These are phyloP conservation scores for Lachancea sp. DNA, from an alignment of 805 yeast genomes.

Conservation along the genomic window DNA sequence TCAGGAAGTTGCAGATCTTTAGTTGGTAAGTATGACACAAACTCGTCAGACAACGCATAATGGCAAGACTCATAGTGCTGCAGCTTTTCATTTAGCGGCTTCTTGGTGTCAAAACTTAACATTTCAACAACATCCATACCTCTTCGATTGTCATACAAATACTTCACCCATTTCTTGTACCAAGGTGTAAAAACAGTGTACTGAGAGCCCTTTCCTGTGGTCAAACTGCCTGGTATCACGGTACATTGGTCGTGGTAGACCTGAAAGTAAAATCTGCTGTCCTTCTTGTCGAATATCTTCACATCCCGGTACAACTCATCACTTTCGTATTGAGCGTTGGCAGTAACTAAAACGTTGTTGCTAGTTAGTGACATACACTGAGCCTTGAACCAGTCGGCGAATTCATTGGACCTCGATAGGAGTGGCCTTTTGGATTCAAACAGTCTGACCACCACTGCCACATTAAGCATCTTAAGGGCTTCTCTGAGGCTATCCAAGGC, in stretches of 20 bases:
- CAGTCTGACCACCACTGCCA: conserved; percentile 33
- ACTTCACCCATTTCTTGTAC: conserved; percentile 39
- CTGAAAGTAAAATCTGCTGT: conserved; percentile 13
- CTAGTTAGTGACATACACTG: conserved; percentile 11
- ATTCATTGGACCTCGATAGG: conserved; percentile 17
- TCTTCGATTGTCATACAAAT: conserved; percentile 21
- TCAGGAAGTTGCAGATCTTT: conserved; percentile 10
- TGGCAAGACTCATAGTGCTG: conserved; percentile 6
- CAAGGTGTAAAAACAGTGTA: conserved; percentile 46
- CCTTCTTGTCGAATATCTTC: conserved; percentile 8
- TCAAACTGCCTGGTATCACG: conserved; percentile 37
- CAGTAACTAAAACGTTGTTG: conserved; percentile 16
- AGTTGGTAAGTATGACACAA: conserved; percentile 14
- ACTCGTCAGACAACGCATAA: conserved; percentile 19
- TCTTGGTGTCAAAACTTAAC: background rate
- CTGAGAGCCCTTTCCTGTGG: conserved; percentile 39
- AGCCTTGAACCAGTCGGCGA: conserved; percentile 21
- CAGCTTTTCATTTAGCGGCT: conserved; percentile 9
- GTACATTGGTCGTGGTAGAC: conserved; percentile 39
- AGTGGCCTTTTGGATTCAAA: conserved; percentile 17
- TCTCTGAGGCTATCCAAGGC: conserved; percentile 31
- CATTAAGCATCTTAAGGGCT: conserved; percentile 31
- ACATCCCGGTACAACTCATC: conserved; percentile 34
- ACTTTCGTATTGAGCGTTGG: conserved; percentile 33
- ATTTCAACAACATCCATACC: conserved; percentile 7